These are phyloP conservation scores for Massariosphaeria phaeospora DNA, from an alignment of 495 filamentous ascomycete species.

Conservation along the genomic window DNA sequence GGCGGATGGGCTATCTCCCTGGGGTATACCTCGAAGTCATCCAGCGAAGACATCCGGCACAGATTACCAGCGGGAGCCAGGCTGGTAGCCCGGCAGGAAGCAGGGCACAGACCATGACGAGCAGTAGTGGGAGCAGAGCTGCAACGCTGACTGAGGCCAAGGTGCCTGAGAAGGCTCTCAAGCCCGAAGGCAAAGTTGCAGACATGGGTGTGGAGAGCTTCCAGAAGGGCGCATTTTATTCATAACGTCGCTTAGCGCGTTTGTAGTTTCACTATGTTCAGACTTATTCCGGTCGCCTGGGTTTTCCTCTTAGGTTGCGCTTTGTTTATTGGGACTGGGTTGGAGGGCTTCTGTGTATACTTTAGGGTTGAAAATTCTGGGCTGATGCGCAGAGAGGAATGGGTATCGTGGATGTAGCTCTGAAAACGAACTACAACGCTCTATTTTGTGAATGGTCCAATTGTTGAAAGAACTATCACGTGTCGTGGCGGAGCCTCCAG, in stretches of 20 bases:
- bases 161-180: slow-evolving; percentile 51
- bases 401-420: too few species aligned
- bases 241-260: slow-evolving; percentile 42
- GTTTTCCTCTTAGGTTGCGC: too few species aligned
- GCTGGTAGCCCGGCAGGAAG: slow-evolving; percentile 47
- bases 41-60: slow-evolving; percentile 57
- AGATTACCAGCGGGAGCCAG: slow-evolving; percentile 46
- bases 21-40: slow-evolving; percentile 83
- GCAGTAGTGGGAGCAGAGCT: slow-evolving; percentile 44
- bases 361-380: slow-evolving; percentile 6
- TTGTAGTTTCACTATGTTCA: too few species aligned
- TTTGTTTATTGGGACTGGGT: neutral
- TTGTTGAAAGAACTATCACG: too few species aligned
- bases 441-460: too few species aligned
- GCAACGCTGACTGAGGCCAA: slow-evolving; percentile 45
- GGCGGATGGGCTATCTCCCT: slow-evolving; percentile 84
- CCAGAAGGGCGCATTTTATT: slow-evolving; percentile 83
- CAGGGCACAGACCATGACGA: slow-evolving; percentile 41
- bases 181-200: slow-evolving; percentile 36
- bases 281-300: too few species aligned
- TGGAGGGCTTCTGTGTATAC: neutral
- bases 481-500: too few species aligned
- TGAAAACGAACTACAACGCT: too few species aligned
- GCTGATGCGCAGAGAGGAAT: neutral
- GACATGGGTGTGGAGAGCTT: slow-evolving; percentile 80